phyloP scores from a whole-genome alignment of 2,329 filamentous ascomycete genomes.

The Pseudogymnoascus destructans region DNA sequence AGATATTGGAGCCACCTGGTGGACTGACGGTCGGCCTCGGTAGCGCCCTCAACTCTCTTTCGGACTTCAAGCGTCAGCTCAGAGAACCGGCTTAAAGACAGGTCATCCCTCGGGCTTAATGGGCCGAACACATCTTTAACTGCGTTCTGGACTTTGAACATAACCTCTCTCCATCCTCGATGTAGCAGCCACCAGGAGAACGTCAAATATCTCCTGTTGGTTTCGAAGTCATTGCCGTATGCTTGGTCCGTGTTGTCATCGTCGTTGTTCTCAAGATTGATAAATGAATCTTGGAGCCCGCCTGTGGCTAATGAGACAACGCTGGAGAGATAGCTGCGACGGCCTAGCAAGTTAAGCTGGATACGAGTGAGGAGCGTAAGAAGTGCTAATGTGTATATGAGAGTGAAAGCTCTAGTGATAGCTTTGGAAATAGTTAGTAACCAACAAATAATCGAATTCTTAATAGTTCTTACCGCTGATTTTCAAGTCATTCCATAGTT shows the following conservation, averaged over 20 bases:
- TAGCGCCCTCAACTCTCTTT: constrained; percentile 67
- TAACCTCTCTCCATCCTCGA: constrained; percentile 71
- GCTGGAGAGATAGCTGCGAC: constrained; percentile 88
- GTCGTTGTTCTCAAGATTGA: constrained; percentile 85
- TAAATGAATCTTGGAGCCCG: constrained; percentile 44
- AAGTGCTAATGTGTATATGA: constrained; percentile 82
- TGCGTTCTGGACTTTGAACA: constrained; percentile 68
- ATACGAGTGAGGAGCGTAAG: constrained; percentile 86
- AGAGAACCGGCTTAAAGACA: constrained; percentile 68
- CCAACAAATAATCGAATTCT: constrained; percentile 9
- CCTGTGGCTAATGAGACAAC: constrained; percentile 83
- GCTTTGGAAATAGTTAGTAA: constrained; percentile 36
- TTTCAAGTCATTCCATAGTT: constrained; percentile 95
- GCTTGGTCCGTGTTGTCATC: constrained; percentile 71
- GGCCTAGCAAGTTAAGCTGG: constrained; percentile 91
- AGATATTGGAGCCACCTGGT: constrained; percentile 65
- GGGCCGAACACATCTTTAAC: constrained; percentile 84
- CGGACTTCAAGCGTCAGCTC: constrained; percentile 73
- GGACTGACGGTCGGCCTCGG: constrained; percentile 47
- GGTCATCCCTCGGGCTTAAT: constrained; percentile 76
- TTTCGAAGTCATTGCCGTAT: constrained; percentile 89
- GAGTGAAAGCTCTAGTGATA: constrained; percentile 77
- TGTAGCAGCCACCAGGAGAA: constrained; percentile 98
- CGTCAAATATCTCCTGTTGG: constrained; percentile 85
- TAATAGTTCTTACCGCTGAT: constrained; percentile 60